A percentile compares a stretch with the other conserved stretches of the same genome.
Conservation (phyloP, 2,329 filamentous ascomycete genomes). For the Lachnellula suecica region DNA sequence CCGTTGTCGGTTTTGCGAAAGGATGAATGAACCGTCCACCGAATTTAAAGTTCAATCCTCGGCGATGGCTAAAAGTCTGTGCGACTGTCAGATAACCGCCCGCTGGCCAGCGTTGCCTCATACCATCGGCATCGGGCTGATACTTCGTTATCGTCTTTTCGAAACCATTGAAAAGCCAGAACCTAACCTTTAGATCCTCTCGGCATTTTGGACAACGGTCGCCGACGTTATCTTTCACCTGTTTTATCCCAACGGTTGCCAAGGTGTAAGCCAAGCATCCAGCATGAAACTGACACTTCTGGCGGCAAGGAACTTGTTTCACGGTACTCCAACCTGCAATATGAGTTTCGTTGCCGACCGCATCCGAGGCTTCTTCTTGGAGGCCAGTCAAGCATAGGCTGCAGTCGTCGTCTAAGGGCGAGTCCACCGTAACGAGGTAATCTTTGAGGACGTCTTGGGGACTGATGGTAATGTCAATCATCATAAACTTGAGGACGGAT, state of each 20-base stretch:
- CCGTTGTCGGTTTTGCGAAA: no score
- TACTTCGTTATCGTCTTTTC: background rate
- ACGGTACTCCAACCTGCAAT: background rate
- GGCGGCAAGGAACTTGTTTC: background rate
- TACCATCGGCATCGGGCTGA: background rate
- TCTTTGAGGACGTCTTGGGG: background rate
- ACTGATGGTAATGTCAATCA: background rate
- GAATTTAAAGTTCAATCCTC: no score
- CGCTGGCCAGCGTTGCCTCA: background rate
- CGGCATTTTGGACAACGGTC: background rate
- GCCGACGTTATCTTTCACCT: background rate
- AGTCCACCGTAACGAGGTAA: background rate
- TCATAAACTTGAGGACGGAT: no score
- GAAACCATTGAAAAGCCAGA: background rate
- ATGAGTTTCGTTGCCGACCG: background rate
- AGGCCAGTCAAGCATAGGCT: background rate
- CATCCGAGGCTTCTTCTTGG: background rate
- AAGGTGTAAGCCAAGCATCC: background rate
- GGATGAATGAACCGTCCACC: no score
- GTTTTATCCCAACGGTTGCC: no score
- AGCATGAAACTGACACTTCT: background rate
- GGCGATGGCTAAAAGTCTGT: no score
- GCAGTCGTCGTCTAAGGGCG: background rate
- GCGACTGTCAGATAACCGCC: no score
- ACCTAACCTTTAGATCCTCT: background rate